Base-by-base conservation (phyloP, 2,329 filamentous ascomycete species). In the Epicoccum sorghinum region DNA sequence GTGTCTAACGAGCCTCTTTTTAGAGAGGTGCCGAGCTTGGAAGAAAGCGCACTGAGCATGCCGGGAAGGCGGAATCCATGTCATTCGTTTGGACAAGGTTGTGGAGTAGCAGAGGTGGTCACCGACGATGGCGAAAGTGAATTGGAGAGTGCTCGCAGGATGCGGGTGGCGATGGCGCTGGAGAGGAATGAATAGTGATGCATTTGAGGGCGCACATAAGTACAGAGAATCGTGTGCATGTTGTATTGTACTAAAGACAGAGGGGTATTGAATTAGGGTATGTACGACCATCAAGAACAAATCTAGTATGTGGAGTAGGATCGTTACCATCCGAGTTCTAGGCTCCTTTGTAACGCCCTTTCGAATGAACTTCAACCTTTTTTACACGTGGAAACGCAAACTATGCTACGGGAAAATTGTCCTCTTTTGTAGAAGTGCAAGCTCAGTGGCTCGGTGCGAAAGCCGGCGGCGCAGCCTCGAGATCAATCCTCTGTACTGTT, bases 401-500 rank as follows among this genome's bases (percentile, higher is more conserved):
- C 32, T 33, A 33, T 33, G 32, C 32, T n/a, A 33, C 27, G 13
- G 5, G 32, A 33, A n/a, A 33, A 9, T 4, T 33, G 13, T 4
- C 32, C 4, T 5, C 32, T 12, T 33, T 12, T n/a, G 32, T 13
- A 13, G 25, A 39, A 23, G 25, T 2, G 4, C 14, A 30, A 14
- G 18, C 30, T 58, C 60, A 72, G 47, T 67, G 58, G 37, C 55
- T 61, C 3, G 60, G 48, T 12, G 73, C 75, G 54, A 78, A 68
- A 3, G 77, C 77, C 4, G 79, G 77, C 24, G 77, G 76, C n/a
- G 79, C 74, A 13, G 80, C 79, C 59, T 84, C 82, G 8, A 84
- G 67, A 60, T 84, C 81, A 23, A 83, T 79, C 23, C 78, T 67
- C 61, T 78, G 73, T n/a, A 84, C 81, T 32, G 77, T 75, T 42